phyloP scores from a whole-genome alignment of 805 yeast species.

The Kazachstania bromeliacearum region DNA sequence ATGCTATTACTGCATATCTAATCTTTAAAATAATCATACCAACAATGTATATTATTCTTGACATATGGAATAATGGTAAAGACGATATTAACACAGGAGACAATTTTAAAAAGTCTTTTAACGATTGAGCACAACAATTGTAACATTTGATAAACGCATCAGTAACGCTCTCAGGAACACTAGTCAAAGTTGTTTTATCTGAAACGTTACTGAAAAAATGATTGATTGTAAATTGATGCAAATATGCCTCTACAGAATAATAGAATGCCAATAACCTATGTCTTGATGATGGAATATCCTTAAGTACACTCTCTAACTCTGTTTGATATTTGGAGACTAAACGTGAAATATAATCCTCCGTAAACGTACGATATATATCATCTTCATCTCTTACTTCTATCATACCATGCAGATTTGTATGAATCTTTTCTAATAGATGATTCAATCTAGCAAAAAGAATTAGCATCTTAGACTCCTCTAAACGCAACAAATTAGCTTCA shows the following conservation, averaged over 20 bases:
- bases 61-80: conserved; percentile 47
- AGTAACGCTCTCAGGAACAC: conserved; percentile 27
- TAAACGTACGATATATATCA: conserved; percentile 10
- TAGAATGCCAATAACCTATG: conserved; percentile 41
- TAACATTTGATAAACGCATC: conserved; percentile 43
- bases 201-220: conserved; percentile 15
- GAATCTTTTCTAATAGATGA: conserved; percentile 52
- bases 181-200: conserved; percentile 5
- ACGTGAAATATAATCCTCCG: conserved; percentile 11
- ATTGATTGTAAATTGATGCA: conserved; percentile 46
- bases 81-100: conserved; percentile 40
- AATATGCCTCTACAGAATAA: conserved; percentile 56
- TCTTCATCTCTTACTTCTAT: conserved; percentile 9
- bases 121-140: conserved; percentile 42
- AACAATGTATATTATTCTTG: conserved; percentile 53
- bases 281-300: conserved; percentile 32
- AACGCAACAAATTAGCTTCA: not conserved
- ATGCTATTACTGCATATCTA: conserved; percentile 44
- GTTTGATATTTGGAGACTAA: conserved; percentile 37
- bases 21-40: conserved; percentile 49
- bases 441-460: conserved; percentile 53
- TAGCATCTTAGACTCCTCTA: conserved; percentile 24
- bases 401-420: conserved; percentile 38
- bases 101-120: conserved; percentile 40
- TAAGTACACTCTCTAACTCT: conserved; percentile 35